These are phyloP conservation scores for Saksenaea oblongispora DNA, from an alignment of 371 early-diverging fungal genomes.

Conservation along the genomic window DNA sequence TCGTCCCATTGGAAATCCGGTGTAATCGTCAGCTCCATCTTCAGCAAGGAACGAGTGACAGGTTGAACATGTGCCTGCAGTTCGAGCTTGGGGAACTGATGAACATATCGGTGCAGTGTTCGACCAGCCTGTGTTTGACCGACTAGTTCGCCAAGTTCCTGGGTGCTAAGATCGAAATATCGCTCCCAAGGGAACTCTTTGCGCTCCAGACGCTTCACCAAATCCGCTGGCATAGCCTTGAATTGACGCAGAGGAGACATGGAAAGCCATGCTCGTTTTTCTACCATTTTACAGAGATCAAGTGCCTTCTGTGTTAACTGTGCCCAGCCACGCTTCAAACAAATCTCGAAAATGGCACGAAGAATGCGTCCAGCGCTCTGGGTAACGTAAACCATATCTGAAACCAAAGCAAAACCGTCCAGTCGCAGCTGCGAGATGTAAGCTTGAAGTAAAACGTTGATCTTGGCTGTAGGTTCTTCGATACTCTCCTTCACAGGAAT, in stretches of 20 bases:
- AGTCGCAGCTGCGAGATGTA: conserved; percentile 91
- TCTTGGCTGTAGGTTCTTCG: conserved; percentile 92
- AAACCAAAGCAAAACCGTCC: conserved; percentile 92
- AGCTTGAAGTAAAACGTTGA: conserved; percentile 93
- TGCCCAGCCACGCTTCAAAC: conserved; percentile 94
- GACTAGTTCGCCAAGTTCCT: conserved; percentile 92
- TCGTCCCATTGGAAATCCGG: conserved; percentile 95
- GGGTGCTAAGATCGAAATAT: conserved; percentile 85
- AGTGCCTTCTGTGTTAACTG: conserved; percentile 83
- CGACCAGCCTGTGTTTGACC: conserved; percentile 88
- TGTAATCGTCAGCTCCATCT: conserved; percentile 87
- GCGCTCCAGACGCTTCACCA: conserved; percentile 87
- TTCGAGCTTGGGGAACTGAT: conserved; percentile 91
- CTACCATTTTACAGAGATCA: conserved; percentile 93
- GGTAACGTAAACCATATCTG: conserved; percentile 96
- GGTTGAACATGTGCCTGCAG: conserved; percentile 91
- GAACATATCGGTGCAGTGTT: conserved; percentile 82
- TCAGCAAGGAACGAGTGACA: conserved; percentile 86
- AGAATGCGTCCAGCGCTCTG: conserved; percentile 94
- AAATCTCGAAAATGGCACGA: conserved; percentile 96
- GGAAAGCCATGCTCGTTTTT: conserved; percentile 88
- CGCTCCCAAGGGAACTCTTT: conserved; percentile 95
- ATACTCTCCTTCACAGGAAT: conserved; percentile 90
- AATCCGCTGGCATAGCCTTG: conserved; percentile 77
- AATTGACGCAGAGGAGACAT: conserved; percentile 96